Conservation (phyloP, 768 basidiomycete genomes). For the Leucosporidium scottii region DNA sequence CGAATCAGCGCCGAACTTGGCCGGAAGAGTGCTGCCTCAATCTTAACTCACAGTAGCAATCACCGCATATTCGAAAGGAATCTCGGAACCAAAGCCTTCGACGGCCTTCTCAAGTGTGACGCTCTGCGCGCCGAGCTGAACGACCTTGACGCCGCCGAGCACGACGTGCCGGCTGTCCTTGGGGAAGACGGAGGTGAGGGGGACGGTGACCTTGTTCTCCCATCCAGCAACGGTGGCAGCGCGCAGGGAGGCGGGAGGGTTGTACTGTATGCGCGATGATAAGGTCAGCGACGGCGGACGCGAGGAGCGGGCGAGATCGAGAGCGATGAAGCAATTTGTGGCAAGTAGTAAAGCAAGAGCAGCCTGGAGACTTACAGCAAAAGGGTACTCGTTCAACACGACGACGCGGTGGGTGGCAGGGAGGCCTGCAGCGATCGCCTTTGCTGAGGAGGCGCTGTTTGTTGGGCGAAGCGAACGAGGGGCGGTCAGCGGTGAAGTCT, state of each 20-base stretch:
- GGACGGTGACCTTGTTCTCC: constrained; percentile 20
- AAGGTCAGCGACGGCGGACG: too few species aligned
- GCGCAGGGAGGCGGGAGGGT: neutral
- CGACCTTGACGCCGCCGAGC: constrained; percentile 7
- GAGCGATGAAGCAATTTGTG: neutral
- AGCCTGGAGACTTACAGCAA: too few species aligned
- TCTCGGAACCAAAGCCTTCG: constrained; percentile 13
- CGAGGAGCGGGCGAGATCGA: neutral
- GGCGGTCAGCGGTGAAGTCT: too few species aligned
- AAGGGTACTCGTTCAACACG: neutral
- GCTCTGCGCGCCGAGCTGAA: constrained; percentile 2
- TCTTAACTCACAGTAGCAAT: constrained; percentile 29
- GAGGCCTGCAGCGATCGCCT: neutral
- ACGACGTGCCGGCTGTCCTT: neutral
- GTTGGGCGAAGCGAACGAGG: too few species aligned
- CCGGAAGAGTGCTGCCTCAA: neutral
- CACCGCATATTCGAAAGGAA: constrained; percentile 28
- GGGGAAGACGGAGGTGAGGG: constrained; percentile 8
- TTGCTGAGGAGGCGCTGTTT: neutral
- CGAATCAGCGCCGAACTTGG: neutral
- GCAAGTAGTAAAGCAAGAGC: too few species aligned
- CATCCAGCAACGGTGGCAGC: constrained; percentile 13
- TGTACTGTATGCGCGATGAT: neutral
- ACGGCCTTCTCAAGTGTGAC: constrained; percentile 20
- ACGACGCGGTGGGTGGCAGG: constrained; percentile 15